Conservation (phyloP, 768 basidiomycete species). For the Cyclocybe cylindracea region DNA sequence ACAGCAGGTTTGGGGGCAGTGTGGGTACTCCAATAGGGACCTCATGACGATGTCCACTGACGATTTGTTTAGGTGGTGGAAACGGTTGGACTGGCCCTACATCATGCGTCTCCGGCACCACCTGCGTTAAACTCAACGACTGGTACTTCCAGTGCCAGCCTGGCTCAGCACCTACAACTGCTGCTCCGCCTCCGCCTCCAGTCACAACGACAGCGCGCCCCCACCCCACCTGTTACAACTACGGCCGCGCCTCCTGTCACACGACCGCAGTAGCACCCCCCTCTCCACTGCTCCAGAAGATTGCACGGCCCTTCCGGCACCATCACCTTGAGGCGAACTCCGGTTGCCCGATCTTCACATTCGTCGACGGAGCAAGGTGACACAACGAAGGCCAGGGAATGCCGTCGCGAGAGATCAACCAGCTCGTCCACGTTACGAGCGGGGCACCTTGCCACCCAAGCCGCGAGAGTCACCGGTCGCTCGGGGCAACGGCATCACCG, state of each 20-base stretch:
- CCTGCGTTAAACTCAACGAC: conserved; percentile 13
- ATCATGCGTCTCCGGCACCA: conserved; percentile 8
- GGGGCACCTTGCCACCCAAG: conserved; percentile 43
- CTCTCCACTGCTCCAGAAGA: conserved; percentile 11
- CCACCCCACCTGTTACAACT: conserved; percentile 7
- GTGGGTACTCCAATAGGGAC: not conserved
- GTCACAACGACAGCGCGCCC: not conserved
- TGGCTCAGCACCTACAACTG: conserved; percentile 13
- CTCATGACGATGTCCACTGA: not conserved
- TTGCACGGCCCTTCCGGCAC: conserved; percentile 25
- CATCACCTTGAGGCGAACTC: conserved; percentile 30
- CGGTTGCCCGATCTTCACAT: conserved; percentile 53
- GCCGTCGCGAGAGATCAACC: conserved; percentile 45
- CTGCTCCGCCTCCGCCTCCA: not conserved
- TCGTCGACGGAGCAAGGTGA: conserved; percentile 39
- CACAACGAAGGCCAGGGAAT: conserved; percentile 43
- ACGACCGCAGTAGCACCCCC: conserved; percentile 5
- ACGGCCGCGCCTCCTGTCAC: too few species aligned
- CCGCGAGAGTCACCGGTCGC: conserved; percentile 43
- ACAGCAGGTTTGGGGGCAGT: not conserved
- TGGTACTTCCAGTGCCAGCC: conserved; percentile 30
- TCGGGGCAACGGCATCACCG: conserved; percentile 40
- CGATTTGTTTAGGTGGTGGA: not conserved
- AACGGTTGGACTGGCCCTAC: conserved; percentile 11
- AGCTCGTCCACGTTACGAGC: conserved; percentile 49